Evolutionary conservation across 768 basidiomycete genomes (phyloP).

Genomic region (Trametes cingulata): DNA sequence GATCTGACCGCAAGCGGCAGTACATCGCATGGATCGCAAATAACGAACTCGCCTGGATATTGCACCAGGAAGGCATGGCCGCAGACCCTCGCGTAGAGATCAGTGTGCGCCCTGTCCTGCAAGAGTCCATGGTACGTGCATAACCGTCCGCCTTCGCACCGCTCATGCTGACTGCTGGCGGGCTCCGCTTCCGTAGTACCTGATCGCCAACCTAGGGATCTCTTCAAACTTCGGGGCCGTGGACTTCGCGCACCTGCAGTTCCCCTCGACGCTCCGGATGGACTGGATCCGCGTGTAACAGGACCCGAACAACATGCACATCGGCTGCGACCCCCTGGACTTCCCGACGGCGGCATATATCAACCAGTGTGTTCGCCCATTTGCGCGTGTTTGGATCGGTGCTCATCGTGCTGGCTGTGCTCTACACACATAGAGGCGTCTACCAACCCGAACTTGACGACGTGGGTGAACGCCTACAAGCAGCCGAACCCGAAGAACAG

Average conservation of each 20-base stretch:
- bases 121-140: conserved; percentile 78
- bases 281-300: conserved; percentile 87
- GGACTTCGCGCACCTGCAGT: conserved; percentile 51
- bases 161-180: not conserved
- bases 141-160: not conserved
- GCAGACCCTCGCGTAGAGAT: conserved; percentile 60
- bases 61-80: conserved; percentile 61
- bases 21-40: conserved; percentile 83
- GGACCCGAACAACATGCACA: conserved; percentile 44
- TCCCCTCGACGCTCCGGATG: conserved; percentile 61
- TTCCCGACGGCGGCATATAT: conserved; percentile 83
- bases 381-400: not conserved
- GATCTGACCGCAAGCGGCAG: conserved; percentile 30
- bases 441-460: conserved; percentile 60
- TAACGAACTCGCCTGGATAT: conserved; percentile 64
- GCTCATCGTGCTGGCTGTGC: not conserved
- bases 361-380: conserved; percentile 46
- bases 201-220: conserved; percentile 60
- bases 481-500: conserved; percentile 53
- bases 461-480: conserved; percentile 45
- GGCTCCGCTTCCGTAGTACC: conserved; percentile 39
- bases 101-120: conserved; percentile 66
- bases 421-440: conserved; percentile 67
- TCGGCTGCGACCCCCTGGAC: conserved; percentile 69
- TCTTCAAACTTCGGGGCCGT: conserved; percentile 61